Evolutionary conservation across 768 basidiomycete genomes (phyloP), one percentile per base, ranked within the genome.

Genomic region (Butyriboletus loyo): DNA sequence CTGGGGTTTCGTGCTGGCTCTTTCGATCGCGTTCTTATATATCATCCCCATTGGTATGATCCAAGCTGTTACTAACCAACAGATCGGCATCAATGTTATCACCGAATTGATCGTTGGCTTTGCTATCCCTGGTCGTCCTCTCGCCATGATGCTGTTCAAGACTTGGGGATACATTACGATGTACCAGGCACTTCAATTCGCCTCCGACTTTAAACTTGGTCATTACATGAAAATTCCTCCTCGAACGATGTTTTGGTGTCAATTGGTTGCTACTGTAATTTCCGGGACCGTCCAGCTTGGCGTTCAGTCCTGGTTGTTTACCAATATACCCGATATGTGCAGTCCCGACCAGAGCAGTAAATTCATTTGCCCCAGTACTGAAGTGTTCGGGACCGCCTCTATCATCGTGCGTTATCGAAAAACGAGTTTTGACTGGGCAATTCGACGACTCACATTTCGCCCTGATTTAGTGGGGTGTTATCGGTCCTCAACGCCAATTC

Each of bases 71-170:
- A 91, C 88, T 25, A 91, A 91, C 66, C 84, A 86, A 61, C 85
- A 89, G 68, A 76, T 89, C 49, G 86, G 77, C 63, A 64, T 80
- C 15, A 80, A 79, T 62, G 87, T 89, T 28, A 80, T 90, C 54
- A 85, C 87, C 2, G 88, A 91, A 63, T 73, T 89, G 25, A 79
- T 90, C 49, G 80, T 85, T 37, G 88, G 88, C 14, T 72, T 70
- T 49, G 64, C 73, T 28, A 65, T 78, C 24, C 78, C 77, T 57
- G 87, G 87, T 9, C 79, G 77, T 53, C 86, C 88, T 6, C 77
- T 87, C 53, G 86, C 87, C 1, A 83, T 86, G 80, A 85, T 88
- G 85, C 81, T 87, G 78, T 86, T 84, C 74, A 85, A 84, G 72
- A 84, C 78, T 4, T 86, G 79, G 70, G 84, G 82, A 8, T 87